Evolutionary conservation across 2,329 filamentous ascomycete genomes (phyloP).

Genomic region (Tolypocladium tropicale): DNA sequence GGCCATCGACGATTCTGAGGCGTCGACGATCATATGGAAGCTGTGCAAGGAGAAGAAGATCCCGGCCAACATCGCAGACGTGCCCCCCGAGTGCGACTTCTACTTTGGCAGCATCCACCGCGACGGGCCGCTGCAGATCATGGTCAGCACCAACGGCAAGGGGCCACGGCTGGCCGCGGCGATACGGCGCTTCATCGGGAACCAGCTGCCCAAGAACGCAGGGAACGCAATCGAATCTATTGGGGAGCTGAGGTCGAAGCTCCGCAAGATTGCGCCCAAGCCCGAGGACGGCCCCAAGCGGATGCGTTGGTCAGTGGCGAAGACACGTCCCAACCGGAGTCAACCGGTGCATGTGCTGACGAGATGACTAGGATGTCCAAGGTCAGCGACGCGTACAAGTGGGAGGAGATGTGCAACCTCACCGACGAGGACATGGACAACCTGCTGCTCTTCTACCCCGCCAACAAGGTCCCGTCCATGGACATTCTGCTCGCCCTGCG

Average conservation of each 20-base stretch:
- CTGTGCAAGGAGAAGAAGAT: conserved; percentile 79
- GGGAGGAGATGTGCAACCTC: conserved; percentile 77
- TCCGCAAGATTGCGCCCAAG: conserved; percentile 66
- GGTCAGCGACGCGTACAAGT: conserved; percentile 77
- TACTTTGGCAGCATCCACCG: conserved; percentile 96
- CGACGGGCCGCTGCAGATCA: conserved; percentile 91
- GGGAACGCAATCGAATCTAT: conserved; percentile 81
- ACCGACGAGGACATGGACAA: conserved; percentile 75
- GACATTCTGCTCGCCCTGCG: conserved; percentile 46
- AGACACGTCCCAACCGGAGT: neutral
- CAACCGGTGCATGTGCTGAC: neutral
- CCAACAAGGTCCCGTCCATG: conserved; percentile 43
- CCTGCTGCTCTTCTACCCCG: conserved; percentile 64
- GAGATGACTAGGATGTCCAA: conserved; percentile 63
- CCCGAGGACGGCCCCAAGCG: conserved; percentile 69
- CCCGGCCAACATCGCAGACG: conserved; percentile 91
- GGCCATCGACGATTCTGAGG: conserved; percentile 84
- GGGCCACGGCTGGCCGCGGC: conserved; percentile 84
- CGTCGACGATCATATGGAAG: conserved; percentile 87
- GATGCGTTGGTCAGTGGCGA: conserved; percentile 66
- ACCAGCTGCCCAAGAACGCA: conserved; percentile 62
- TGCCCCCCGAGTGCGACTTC: conserved; percentile 94
- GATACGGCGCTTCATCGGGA: conserved; percentile 73
- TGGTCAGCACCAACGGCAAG: conserved; percentile 98
- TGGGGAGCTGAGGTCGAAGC: conserved; percentile 65